These are phyloP conservation scores for Cornus suecica DNA, from an alignment of 148 eudicot genomes.

Conservation along the genomic window DNA sequence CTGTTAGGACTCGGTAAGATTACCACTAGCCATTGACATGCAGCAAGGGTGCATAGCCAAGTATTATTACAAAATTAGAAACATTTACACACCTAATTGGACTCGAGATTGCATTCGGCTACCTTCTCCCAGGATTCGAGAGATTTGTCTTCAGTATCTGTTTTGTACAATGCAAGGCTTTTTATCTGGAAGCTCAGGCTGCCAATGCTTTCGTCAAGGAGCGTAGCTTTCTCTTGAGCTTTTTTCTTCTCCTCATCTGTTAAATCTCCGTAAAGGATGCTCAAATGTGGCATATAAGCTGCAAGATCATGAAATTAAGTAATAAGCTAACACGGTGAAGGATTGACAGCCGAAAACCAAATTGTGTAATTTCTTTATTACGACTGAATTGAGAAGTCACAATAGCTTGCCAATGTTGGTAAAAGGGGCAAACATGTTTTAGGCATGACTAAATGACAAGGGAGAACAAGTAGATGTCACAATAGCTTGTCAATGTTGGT, in stretches of 20 bases:
- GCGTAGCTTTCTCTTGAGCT: conserved; percentile 69
- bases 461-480: too few species aligned
- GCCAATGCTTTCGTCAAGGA: conserved; percentile 57
- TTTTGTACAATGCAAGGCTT: conserved; percentile 71
- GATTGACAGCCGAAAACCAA: too few species aligned
- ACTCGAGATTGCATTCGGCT: conserved; percentile 47
- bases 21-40: not conserved
- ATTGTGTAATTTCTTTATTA: too few species aligned
- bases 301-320: conserved; percentile 13
- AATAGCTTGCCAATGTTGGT: too few species aligned
- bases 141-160: conserved; percentile 73
- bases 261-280: conserved; percentile 77
- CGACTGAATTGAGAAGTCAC: too few species aligned
- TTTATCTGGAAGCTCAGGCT: conserved; percentile 63
- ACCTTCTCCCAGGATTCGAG: conserved; percentile 87
- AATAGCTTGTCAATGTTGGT: too few species aligned
- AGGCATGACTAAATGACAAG: too few species aligned
- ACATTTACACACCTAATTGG: conserved; percentile 16
- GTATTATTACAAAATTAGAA: not conserved
- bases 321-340: too few species aligned
- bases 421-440: too few species aligned
- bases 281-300: conserved; percentile 99
- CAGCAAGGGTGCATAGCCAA: not conserved
- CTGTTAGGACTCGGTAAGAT: not conserved
- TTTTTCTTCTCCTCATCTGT: conserved; percentile 81